Percentiles rank a stretch among this genome's conserved stretches.
These are phyloP conservation scores for Endothia cerciana DNA, from an alignment of 2,329 filamentous ascomycete species.

Conservation along the genomic window DNA sequence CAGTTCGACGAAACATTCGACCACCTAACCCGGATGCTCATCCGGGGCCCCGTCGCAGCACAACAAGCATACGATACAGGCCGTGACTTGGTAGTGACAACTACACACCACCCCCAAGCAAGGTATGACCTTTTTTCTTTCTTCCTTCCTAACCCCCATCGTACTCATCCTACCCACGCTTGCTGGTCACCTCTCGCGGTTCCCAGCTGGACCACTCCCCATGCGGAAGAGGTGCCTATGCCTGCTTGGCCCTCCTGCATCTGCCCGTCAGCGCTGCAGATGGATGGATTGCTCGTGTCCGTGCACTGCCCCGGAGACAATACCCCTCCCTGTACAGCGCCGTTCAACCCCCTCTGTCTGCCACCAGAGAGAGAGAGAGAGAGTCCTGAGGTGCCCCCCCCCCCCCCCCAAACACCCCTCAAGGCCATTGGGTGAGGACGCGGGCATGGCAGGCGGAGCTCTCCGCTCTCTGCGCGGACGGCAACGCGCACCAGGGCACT, in stretches of 20 bases:
- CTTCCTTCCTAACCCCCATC: not conserved
- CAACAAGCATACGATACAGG: not conserved
- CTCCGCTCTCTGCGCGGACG: no score
- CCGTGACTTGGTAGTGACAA: not conserved
- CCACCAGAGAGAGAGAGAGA: no score
- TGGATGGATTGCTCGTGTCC: not conserved
- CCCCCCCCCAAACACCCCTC: no score
- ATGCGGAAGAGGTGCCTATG: not conserved
- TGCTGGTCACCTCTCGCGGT: not conserved
- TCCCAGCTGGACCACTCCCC: not conserved
- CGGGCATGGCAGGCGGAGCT: no score
- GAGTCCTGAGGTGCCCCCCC: no score
- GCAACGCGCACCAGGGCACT: no score
- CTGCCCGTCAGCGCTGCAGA: conserved; percentile 7
- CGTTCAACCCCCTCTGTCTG: not conserved
- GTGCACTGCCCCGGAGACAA: conserved; percentile 7
- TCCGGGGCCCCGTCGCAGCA: not conserved
- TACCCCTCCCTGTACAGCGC: not conserved
- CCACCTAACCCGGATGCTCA: no score
- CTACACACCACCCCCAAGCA: not conserved
- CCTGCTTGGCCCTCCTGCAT: not conserved
- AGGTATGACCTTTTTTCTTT: not conserved
- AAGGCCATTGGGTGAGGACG: not conserved
- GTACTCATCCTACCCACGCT: not conserved
- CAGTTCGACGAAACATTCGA: not conserved